Conservation (phyloP, 257 asterid genomes). For the Penstemon eatonii region DNA sequence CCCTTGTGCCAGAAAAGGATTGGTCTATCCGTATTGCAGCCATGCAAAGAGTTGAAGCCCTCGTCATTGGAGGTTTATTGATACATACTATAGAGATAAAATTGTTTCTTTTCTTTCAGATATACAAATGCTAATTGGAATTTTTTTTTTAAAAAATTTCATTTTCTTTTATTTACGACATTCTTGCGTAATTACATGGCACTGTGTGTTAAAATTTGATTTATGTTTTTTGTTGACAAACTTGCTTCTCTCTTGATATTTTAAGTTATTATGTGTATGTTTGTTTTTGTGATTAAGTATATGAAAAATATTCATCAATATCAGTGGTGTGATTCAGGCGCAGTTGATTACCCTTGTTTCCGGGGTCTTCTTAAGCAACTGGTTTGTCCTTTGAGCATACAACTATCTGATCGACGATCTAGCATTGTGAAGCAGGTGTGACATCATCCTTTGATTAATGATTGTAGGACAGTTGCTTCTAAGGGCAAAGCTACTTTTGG, state of each 20-base stretch:
- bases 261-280: background rate
- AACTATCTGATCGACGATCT: slow-evolving; percentile 95
- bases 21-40: slow-evolving; percentile 96
- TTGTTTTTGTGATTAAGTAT: slow-evolving; percentile 1
- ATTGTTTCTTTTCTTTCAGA: background rate
- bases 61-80: slow-evolving; percentile 88
- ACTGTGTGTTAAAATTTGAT: background rate
- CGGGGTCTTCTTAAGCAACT: slow-evolving; percentile 96
- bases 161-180: slow-evolving; percentile 3
- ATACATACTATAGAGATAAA: slow-evolving; percentile 13
- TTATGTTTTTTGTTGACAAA: background rate
- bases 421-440: slow-evolving; percentile 96
- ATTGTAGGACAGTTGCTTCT: slow-evolving; percentile 18
- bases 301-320: background rate
- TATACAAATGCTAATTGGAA: no score
- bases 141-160: no score
- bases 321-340: slow-evolving; percentile 58
- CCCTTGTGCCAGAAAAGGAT: slow-evolving; percentile 95
- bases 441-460: background rate
- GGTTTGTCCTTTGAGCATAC: slow-evolving; percentile 83
- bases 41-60: slow-evolving; percentile 95
- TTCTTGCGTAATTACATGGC: slow-evolving; percentile 14
- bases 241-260: slow-evolving; percentile 16
- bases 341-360: slow-evolving; percentile 80
- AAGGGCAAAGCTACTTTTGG: background rate